Conservation (phyloP, 1,139 yeast species). For the Lodderomyces parapsilosis region DNA sequence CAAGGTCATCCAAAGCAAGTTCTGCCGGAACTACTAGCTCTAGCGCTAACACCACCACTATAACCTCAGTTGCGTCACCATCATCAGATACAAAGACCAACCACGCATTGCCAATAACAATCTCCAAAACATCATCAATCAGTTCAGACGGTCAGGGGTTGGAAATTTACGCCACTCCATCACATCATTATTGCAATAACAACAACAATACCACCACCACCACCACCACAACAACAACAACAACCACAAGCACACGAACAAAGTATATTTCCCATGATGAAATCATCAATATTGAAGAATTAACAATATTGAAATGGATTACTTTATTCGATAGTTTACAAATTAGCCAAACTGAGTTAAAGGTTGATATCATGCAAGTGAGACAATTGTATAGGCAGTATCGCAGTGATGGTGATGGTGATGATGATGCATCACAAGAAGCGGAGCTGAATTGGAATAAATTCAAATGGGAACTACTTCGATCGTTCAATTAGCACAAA, state of each 20-base stretch:
- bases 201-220: not conserved
- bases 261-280: constrained; percentile 10
- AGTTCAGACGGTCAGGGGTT: constrained; percentile 26
- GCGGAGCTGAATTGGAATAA: constrained; percentile 15
- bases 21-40: too few relatives aligned
- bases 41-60: not conserved
- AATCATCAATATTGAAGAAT: constrained; percentile 16
- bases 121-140: constrained; percentile 14
- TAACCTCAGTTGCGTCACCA: not conserved
- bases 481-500: constrained; percentile 10
- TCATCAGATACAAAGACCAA: not conserved
- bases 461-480: constrained; percentile 17
- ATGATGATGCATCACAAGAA: too few relatives aligned
- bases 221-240: not conserved
- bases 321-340: constrained; percentile 30
- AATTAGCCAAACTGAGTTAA: constrained; percentile 16
- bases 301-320: constrained; percentile 28
- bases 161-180: constrained; percentile 4
- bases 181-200: not conserved
- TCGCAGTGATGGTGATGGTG: not conserved
- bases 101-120: not conserved
- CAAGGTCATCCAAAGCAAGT: too few relatives aligned
- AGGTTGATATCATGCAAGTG: constrained; percentile 19
- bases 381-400: constrained; percentile 16
- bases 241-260: not conserved